Evolutionary conservation across 2,329 filamentous ascomycete genomes (phyloP), one percentile per base, ranked within the genome.

Genomic region (Chaetomium sp.): DNA sequence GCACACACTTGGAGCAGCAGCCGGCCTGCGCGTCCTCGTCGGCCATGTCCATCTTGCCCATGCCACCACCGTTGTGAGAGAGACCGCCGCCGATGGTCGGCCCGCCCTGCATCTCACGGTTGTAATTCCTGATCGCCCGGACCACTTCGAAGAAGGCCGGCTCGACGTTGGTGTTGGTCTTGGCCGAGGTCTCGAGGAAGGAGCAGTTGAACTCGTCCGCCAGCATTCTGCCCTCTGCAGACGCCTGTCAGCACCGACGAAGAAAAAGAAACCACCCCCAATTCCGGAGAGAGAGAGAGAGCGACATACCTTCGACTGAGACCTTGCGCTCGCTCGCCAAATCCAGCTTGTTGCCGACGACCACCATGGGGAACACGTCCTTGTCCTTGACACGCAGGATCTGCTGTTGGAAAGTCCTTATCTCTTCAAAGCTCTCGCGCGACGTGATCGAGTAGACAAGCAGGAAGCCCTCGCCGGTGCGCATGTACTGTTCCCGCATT

Each of bases 401-500:
- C 81, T 99, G 95, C 84, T 98, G 93, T 80, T 98, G 93, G 81
- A 98, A 98, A 57, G 93, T 97, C 80, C 93, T 90, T 79, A 99
- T 98, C 82, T 99, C 95, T 78, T 99, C 94, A 75, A 97, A 98
- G 74, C 92, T 96, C 80, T 97, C 93, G 75, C 93, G 88, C 75
- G 94, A 97, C 63, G 92, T 97, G 82, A 99, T 99, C 72, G 93
- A 97, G 85, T 98, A 98, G 75, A 98, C 93, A 60, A 99, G 88
- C 75, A 99, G 82, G 81, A 99, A 99, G 61, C 95, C 95, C 81
- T 99, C 95, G 77, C 95, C 95, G 27, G 94, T 98, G 75, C 95
- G 90, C 94, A 99, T 99, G 85, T 98, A 99, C 82, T 98, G 95
- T 83, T 99, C 95, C 76, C 95, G 87, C 95, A 99, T 98, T 61